These are phyloP conservation scores for Cryptococcus sp. DNA, from an alignment of 1,284 basidiomycete genomes.

Conservation along the genomic window DNA sequence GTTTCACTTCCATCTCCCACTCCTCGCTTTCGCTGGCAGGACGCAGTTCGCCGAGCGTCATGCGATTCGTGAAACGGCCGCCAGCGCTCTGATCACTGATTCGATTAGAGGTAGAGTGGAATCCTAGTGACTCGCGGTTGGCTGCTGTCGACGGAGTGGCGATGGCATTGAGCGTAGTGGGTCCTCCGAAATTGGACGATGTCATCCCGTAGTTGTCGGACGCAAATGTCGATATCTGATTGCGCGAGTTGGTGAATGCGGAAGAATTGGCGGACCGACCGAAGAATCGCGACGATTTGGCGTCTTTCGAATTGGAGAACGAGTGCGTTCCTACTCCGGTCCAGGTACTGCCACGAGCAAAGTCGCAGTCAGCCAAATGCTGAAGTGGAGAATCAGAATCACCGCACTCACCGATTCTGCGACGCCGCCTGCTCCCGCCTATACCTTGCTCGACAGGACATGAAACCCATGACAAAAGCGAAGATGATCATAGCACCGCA, in stretches of 20 bases:
- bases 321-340: conserved; percentile 28
- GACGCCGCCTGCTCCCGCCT: conserved; percentile 22
- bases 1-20: conserved; percentile 27
- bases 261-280: conserved; percentile 5
- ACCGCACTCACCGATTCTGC: conserved; percentile 23
- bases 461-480: conserved; percentile 29
- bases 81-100: neutral
- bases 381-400: neutral
- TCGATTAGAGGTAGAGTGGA: neutral
- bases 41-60: conserved; percentile 5
- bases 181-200: conserved; percentile 21
- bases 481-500: conserved; percentile 27
- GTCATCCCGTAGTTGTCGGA: conserved; percentile 20
- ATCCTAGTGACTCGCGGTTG: neutral
- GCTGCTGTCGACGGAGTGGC: neutral
- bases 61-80: conserved; percentile 13
- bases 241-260: conserved; percentile 8
- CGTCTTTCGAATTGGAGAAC: conserved; percentile 7
- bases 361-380: neutral
- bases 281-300: conserved; percentile 15
- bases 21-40: conserved; percentile 21
- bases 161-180: conserved; percentile 2
- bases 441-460: conserved; percentile 26
- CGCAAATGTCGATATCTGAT: conserved; percentile 13
- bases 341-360: conserved; percentile 25